Evolutionary conservation across 495 filamentous ascomycete species (phyloP).

Genomic region (Lasiosphaeriaceae sp.): DNA sequence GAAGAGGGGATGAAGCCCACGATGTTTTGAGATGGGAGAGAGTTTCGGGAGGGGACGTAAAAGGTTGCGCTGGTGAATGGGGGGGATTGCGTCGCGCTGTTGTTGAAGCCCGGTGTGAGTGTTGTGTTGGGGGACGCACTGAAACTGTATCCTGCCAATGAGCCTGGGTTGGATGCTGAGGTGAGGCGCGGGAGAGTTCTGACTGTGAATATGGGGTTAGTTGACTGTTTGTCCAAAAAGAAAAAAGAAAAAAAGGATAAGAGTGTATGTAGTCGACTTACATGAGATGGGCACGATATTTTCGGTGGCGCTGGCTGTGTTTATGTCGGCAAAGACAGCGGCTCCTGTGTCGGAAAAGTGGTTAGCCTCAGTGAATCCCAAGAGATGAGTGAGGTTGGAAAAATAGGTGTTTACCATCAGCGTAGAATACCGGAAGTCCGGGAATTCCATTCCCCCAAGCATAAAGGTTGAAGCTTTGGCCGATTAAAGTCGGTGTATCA

Average conservation of each 20-base stretch:
- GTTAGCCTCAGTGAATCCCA: too few relatives aligned
- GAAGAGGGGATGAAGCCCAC: neutral
- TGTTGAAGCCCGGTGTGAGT: neutral
- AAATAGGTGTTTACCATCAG: neutral
- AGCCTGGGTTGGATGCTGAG: neutral
- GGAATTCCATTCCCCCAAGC: constrained; percentile 9
- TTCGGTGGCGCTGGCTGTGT: neutral
- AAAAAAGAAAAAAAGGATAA: neutral
- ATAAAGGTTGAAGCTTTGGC: constrained; percentile 1
- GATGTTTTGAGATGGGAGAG: neutral
- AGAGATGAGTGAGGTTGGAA: neutral
- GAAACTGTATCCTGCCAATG: neutral
- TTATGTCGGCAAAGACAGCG: constrained; percentile 3
- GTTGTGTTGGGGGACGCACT: neutral
- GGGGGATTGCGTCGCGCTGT: neutral
- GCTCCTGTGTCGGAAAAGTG: too few relatives aligned
- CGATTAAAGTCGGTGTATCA: neutral
- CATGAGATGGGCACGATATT: constrained; percentile 1
- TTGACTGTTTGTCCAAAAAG: neutral
- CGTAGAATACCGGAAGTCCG: constrained; percentile 1
- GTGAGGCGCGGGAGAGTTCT: neutral
- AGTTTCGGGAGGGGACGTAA: neutral
- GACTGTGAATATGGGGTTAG: neutral
- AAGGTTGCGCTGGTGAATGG: neutral
- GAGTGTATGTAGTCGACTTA: neutral